Evolutionary conservation across 2,329 filamentous ascomycete species (phyloP).

Genomic region (Paraphaeosphaeria sporulosa): DNA sequence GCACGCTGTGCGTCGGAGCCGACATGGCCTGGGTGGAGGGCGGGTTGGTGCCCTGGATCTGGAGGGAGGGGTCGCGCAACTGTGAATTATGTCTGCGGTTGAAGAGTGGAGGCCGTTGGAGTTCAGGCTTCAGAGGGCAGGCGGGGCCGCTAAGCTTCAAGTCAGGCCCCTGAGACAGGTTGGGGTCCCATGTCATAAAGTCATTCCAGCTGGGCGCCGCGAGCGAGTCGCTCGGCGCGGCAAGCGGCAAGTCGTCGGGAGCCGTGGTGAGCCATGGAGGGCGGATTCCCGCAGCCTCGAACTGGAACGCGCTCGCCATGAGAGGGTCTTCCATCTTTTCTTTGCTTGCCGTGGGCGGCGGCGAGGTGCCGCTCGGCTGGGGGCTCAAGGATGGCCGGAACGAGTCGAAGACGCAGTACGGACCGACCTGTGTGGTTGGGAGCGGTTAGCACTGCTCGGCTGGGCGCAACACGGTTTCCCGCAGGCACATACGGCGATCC

Average conservation of each 20-base stretch:
- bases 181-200: conserved; percentile 58
- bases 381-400: conserved; percentile 39
- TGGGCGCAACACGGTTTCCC: conserved; percentile 10
- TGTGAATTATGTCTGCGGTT: conserved; percentile 38
- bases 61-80: conserved; percentile 21
- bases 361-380: conserved; percentile 18
- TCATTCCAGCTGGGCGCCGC: conserved; percentile 54
- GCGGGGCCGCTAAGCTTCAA: conserved; percentile 38
- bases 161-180: conserved; percentile 39
- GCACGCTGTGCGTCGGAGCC: conserved; percentile 26
- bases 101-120: conserved; percentile 37
- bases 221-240: conserved; percentile 40
- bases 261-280: conserved; percentile 46
- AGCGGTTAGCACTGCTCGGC: conserved; percentile 35
- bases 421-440: conserved; percentile 40
- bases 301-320: conserved; percentile 45
- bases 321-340: conserved; percentile 45
- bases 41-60: conserved; percentile 27
- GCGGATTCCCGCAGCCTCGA: conserved; percentile 34
- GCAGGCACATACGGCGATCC: conserved; percentile 47
- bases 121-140: conserved; percentile 35
- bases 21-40: conserved; percentile 35
- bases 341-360: conserved; percentile 17
- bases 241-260: conserved; percentile 42
- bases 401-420: conserved; percentile 49